Evolutionary conservation across 805 yeast species (phyloP).

Genomic region (Grigorovia yakushimaensis): DNA sequence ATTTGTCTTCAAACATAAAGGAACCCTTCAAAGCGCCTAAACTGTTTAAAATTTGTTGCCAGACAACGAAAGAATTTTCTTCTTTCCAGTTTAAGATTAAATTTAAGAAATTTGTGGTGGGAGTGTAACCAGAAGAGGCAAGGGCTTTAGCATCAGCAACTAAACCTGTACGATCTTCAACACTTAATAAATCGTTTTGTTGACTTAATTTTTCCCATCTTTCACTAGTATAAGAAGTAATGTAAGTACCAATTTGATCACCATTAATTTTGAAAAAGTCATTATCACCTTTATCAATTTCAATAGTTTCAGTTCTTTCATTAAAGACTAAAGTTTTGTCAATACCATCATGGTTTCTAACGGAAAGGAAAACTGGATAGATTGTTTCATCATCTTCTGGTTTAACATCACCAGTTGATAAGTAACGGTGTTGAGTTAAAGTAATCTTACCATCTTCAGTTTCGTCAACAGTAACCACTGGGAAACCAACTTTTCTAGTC

Average conservation of each 20-base stretch:
- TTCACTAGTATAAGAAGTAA: constrained; percentile 58
- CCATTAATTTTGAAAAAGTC: constrained; percentile 61
- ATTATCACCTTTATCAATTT: constrained; percentile 28
- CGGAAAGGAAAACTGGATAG: constrained; percentile 57
- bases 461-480: constrained; percentile 46
- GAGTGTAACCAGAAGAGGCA: constrained; percentile 57
- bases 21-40: constrained; percentile 41
- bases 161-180: constrained; percentile 68
- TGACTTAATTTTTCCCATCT: constrained; percentile 62
- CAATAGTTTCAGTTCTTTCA: constrained; percentile 37
- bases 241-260: constrained; percentile 64
- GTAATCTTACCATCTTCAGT: constrained; percentile 37
- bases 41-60: constrained; percentile 49
- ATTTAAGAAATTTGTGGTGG: constrained; percentile 48
- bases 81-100: constrained; percentile 53
- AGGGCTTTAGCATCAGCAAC: constrained; percentile 71
- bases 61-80: constrained; percentile 54
- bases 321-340: constrained; percentile 51
- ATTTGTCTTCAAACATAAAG: constrained; percentile 44
- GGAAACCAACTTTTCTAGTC: constrained; percentile 69
- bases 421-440: constrained; percentile 61
- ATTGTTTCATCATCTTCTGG: constrained; percentile 60
- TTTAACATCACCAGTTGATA: constrained; percentile 67
- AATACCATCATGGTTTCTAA: constrained; percentile 48
- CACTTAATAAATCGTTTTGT: constrained; percentile 48